A percentile compares a stretch with the other conserved stretches of the same genome.
Conservation (phyloP, 1,284 basidiomycete genomes). For the Bjerkandera adusta region DNA sequence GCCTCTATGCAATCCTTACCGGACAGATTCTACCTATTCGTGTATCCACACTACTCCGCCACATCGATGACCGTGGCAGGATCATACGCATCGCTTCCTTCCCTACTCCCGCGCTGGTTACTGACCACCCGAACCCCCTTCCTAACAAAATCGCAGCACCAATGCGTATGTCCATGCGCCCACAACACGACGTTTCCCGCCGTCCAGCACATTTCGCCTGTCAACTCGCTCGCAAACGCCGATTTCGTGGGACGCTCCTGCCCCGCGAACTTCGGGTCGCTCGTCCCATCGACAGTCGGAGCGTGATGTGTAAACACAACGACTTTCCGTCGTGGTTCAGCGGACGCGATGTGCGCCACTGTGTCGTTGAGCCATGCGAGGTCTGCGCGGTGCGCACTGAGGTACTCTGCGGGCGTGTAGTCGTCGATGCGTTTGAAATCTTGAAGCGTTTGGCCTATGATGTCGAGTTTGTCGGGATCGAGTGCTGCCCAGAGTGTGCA, state of each 20-base stretch:
- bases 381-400: slow-evolving; percentile 29
- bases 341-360: slow-evolving; percentile 23
- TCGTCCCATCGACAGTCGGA: slow-evolving; percentile 34
- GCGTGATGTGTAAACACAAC: slow-evolving; percentile 39
- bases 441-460: slow-evolving; percentile 26
- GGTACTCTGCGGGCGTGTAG: slow-evolving; percentile 27
- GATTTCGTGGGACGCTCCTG: slow-evolving; percentile 22
- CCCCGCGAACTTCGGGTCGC: slow-evolving; percentile 27
- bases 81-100: slow-evolving; percentile 18
- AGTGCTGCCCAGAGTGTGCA: slow-evolving; percentile 41
- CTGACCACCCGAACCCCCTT: slow-evolving; percentile 33
- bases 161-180: slow-evolving; percentile 42
- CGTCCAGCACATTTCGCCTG: slow-evolving; percentile 26
- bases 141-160: slow-evolving; percentile 35
- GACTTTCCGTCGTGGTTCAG: slow-evolving; percentile 32
- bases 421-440: slow-evolving; percentile 33
- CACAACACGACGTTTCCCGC: slow-evolving; percentile 29
- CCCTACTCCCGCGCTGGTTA: slow-evolving; percentile 35
- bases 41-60: background rate
- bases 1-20: background rate
- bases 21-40: background rate
- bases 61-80: slow-evolving; percentile 16
- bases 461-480: slow-evolving; percentile 25
- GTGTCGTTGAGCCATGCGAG: slow-evolving; percentile 31
- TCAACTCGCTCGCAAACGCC: slow-evolving; percentile 37